A percentile compares a stretch with the other conserved stretches of the same genome.
These are phyloP conservation scores for Phytophthora podocarpi DNA, from an alignment of 352 stramenopile genomes.

Conservation along the genomic window DNA sequence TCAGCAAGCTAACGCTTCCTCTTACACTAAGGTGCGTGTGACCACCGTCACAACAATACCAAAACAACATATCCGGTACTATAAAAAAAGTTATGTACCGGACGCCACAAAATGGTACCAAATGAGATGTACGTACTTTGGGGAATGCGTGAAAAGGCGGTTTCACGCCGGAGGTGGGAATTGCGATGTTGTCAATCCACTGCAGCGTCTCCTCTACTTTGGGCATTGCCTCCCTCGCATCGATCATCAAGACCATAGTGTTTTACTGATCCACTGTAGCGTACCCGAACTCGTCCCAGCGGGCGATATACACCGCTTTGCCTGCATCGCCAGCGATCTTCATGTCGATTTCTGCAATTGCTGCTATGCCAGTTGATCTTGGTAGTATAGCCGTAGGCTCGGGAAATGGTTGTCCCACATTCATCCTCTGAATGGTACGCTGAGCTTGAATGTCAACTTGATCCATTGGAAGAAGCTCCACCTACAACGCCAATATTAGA, in stretches of 20 bases:
- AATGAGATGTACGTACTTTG: slow-evolving; percentile 2
- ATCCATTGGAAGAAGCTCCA: not conserved
- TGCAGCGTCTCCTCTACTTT: not conserved
- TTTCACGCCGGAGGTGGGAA: not conserved
- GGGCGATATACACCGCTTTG: not conserved
- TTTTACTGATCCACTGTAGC: not conserved
- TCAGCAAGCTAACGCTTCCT: too few species aligned
- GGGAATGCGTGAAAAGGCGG: not conserved
- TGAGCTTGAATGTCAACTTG: not conserved
- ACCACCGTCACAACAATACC: too few species aligned
- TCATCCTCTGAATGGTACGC: slow-evolving; percentile 1
- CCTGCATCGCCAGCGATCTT: not conserved
- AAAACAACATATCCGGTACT: too few species aligned
- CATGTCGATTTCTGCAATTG: slow-evolving; percentile 10
- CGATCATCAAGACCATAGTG: not conserved
- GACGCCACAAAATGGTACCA: not conserved
- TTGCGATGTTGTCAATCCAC: not conserved
- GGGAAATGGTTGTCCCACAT: not conserved
- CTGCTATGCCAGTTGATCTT: not conserved
- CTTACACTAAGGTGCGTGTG: too few species aligned
- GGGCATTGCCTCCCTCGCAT: not conserved
- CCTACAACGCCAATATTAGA: not conserved
- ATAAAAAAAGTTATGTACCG: too few species aligned
- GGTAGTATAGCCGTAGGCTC: not conserved
- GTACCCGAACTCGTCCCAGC: slow-evolving; percentile 2